phyloP scores from a whole-genome alignment of 116 monocot genomes.

The Phalaenopsis hybrid region DNA sequence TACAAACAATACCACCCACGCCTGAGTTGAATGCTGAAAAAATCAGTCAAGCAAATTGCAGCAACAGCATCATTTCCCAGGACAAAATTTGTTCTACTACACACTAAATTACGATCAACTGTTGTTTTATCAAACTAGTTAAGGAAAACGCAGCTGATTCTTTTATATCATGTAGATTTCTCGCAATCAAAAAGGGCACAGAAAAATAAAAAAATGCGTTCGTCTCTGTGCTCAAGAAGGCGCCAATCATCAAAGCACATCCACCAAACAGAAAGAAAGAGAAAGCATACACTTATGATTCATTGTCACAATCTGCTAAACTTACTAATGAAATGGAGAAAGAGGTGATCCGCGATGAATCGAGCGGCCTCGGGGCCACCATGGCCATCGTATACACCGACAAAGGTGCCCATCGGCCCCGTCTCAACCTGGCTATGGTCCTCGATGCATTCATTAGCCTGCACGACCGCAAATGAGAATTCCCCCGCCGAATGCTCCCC shows the following conservation, averaged over 20 bases:
- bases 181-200: neutral
- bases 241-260: neutral
- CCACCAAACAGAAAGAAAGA: neutral
- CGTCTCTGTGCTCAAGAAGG: too few relatives aligned
- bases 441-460: slow-evolving; percentile 42
- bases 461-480: slow-evolving; percentile 46
- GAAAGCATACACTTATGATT: neutral
- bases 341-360: slow-evolving; percentile 55
- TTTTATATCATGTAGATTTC: neutral
- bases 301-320: neutral
- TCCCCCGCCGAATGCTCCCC: slow-evolving; percentile 36
- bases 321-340: slow-evolving; percentile 43
- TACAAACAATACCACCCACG: neutral
- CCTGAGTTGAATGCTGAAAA: neutral
- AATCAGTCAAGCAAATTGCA: neutral
- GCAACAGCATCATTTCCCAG: neutral
- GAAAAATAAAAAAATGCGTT: neutral
- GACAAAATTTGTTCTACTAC: neutral
- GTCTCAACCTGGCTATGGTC: slow-evolving; percentile 61
- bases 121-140: too few relatives aligned
- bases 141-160: neutral
- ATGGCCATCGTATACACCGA: slow-evolving; percentile 81
- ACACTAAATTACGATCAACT: neutral
- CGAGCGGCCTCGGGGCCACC: slow-evolving; percentile 64
- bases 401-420: slow-evolving; percentile 39